A percentile compares a stretch with the other conserved stretches of the same genome.
Conservation (phyloP, 1,284 basidiomycete genomes). For the Pseudozyma hubeiensis region DNA sequence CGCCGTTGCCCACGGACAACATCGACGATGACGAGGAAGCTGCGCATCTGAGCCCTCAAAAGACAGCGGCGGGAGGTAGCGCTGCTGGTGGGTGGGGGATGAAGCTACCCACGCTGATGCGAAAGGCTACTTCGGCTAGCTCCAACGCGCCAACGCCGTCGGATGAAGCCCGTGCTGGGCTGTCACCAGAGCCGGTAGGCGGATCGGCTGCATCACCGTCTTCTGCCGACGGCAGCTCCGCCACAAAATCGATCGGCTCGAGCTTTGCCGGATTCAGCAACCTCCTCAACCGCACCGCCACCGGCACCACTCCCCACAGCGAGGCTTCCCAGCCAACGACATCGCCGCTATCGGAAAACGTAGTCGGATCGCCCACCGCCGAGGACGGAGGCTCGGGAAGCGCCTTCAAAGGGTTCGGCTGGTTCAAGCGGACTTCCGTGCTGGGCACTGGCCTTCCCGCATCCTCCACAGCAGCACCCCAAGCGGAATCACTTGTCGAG, state of each 20-base stretch:
- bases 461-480: background rate
- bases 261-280: constrained; percentile 42
- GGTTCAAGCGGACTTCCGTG: constrained; percentile 49
- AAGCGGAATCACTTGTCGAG: constrained; percentile 11
- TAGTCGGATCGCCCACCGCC: constrained; percentile 1
- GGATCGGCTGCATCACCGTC: background rate
- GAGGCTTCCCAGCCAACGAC: background rate
- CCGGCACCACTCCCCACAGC: constrained; percentile 9
- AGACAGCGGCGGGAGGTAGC: constrained; percentile 5
- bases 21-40: constrained; percentile 53
- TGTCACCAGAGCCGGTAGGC: background rate
- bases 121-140: constrained; percentile 44
- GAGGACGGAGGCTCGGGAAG: constrained; percentile 14
- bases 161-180: constrained; percentile 18
- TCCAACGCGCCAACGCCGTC: constrained; percentile 31
- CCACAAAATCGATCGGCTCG: constrained; percentile 27
- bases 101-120: constrained; percentile 51
- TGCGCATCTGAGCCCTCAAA: constrained; percentile 23
- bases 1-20: constrained; percentile 59
- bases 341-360: constrained; percentile 8
- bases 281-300: constrained; percentile 22
- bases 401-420: constrained; percentile 44
- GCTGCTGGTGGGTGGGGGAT: constrained; percentile 40
- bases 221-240: background rate
- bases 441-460: background rate